Conservation (phyloP, 768 basidiomycete species). For the Wakefieldia striispora region DNA sequence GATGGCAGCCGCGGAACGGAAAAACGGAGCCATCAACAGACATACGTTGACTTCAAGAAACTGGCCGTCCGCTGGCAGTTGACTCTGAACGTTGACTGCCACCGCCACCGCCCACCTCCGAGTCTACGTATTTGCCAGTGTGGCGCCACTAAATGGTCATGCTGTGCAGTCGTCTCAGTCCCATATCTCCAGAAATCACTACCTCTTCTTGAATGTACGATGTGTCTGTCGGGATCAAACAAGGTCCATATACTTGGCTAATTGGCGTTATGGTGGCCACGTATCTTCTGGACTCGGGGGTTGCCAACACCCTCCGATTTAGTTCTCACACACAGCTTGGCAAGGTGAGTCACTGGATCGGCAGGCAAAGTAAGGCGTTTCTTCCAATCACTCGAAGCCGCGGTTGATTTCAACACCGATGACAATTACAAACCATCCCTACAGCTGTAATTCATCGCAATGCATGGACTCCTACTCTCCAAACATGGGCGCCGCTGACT, state of each 20-base stretch:
- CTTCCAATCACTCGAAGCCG: slow-evolving; percentile 10
- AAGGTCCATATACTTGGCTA: neutral
- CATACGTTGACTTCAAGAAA: neutral
- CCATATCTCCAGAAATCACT: neutral
- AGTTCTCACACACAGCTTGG: slow-evolving; percentile 33
- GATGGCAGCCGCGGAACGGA: neutral
- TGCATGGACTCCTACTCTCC: slow-evolving; percentile 8
- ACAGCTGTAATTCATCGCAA: slow-evolving; percentile 15
- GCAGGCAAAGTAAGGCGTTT: slow-evolving; percentile 28
- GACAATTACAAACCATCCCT: slow-evolving; percentile 12
- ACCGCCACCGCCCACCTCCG: neutral
- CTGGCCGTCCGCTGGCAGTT: neutral
- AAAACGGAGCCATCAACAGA: neutral
- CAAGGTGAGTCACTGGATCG: slow-evolving; percentile 25
- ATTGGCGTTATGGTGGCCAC: slow-evolving; percentile 1
- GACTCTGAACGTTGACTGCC: neutral
- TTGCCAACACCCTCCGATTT: slow-evolving; percentile 4
- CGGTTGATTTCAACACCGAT: slow-evolving; percentile 22
- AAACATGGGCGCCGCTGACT: slow-evolving; percentile 16
- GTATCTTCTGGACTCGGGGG: slow-evolving; percentile 6
- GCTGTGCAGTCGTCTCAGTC: slow-evolving; percentile 9
- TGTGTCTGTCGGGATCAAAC: neutral
- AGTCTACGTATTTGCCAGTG: too few relatives aligned
- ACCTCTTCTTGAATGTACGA: neutral
- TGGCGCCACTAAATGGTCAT: neutral